phyloP scores from a whole-genome alignment of 176 grass and related monocot genomes.

The Cymbopogon citratus region DNA sequence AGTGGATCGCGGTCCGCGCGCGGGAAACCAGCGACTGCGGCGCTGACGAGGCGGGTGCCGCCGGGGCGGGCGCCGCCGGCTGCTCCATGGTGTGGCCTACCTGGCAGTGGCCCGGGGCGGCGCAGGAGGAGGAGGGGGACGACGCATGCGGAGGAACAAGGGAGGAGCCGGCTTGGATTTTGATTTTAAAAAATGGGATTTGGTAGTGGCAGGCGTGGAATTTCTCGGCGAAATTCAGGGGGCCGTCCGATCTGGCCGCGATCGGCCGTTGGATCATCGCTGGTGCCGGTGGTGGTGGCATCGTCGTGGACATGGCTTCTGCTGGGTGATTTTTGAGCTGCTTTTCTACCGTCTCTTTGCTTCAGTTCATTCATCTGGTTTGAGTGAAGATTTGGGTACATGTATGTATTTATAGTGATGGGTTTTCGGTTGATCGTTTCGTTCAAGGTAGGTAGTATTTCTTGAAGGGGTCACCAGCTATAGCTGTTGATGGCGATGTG shows the following conservation, averaged over 20 bases:
- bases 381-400: neutral
- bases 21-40: conserved; percentile 73
- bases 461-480: neutral
- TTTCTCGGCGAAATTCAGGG: neutral
- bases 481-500: neutral
- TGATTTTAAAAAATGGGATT: conserved; percentile 34
- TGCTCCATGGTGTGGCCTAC: conserved; percentile 44
- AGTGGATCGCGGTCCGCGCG: conserved; percentile 77
- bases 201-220: neutral
- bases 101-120: conserved; percentile 16
- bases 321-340: neutral
- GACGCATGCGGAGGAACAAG: neutral
- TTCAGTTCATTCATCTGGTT: neutral
- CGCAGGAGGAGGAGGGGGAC: neutral
- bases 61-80: conserved; percentile 16
- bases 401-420: neutral
- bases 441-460: neutral
- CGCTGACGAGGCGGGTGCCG: neutral
- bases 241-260: neutral
- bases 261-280: conserved; percentile 16
- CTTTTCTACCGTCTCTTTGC: neutral
- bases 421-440: neutral
- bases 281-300: neutral
- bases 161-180: neutral
- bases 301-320: neutral